These are phyloP conservation scores for Diaporthe citriasiana DNA, from an alignment of 2,329 filamentous ascomycete genomes.

Conservation along the genomic window DNA sequence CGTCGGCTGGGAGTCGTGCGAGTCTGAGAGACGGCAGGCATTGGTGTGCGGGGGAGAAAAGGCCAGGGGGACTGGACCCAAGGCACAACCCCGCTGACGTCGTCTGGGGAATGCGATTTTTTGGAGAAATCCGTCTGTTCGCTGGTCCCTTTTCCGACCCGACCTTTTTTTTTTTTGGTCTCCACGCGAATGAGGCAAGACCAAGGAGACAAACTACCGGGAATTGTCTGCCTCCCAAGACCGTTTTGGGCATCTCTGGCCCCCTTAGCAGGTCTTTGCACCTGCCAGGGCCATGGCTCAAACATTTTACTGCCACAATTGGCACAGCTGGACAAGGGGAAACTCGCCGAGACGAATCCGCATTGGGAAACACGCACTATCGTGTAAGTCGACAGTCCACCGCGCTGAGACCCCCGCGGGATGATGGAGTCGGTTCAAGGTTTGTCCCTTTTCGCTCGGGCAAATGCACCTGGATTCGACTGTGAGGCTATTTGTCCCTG, in stretches of 20 bases:
- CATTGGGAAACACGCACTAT: not conserved
- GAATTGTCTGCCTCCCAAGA: not conserved
- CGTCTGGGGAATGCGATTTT: constrained; percentile 15
- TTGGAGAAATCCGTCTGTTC: constrained; percentile 27
- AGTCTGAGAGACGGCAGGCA: not conserved
- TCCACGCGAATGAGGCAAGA: not conserved
- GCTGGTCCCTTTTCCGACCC: constrained; percentile 31
- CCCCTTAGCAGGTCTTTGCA: too few relatives aligned
- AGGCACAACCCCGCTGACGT: constrained; percentile 33
- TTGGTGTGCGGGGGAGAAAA: not conserved
- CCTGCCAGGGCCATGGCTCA: constrained; percentile 10
- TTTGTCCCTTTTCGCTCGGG: constrained; percentile 18
- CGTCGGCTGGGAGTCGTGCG: constrained; percentile 4
- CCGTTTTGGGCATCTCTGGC: not conserved
- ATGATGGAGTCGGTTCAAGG: constrained; percentile 36
- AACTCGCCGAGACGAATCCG: constrained; percentile 14
- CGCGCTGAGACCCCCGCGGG: constrained; percentile 37
- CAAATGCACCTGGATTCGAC: constrained; percentile 21
- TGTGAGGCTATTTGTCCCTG: constrained; percentile 4
- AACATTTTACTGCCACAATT: not conserved
- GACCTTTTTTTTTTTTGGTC: not conserved
- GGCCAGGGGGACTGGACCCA: not conserved
- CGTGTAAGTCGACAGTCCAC: constrained; percentile 35
- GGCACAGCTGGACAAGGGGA: not conserved
- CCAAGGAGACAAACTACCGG: not conserved